Percentiles rank a stretch among this genome's conserved stretches.
phyloP scores from a whole-genome alignment of 768 basidiomycete genomes.

The Leucocoprinus leucothites region DNA sequence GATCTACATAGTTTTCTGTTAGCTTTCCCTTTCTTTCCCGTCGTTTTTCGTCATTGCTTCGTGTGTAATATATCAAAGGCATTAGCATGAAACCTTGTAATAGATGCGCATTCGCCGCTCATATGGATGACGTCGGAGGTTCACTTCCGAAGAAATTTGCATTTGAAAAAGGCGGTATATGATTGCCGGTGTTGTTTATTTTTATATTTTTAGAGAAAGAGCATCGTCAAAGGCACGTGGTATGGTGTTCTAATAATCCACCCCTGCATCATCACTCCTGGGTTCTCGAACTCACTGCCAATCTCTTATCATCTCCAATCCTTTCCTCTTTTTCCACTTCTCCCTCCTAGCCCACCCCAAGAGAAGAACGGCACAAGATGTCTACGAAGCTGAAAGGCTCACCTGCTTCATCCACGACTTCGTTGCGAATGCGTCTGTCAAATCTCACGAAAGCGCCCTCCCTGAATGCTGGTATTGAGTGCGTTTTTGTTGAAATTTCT shows the following conservation, averaged over 20 bases:
- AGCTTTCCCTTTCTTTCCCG: neutral
- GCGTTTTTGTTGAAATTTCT: slow-evolving; percentile 23
- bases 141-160: neutral
- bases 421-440: slow-evolving; percentile 61
- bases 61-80: slow-evolving; percentile 10
- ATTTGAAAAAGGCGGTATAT: neutral
- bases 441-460: slow-evolving; percentile 56
- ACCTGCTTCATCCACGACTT: slow-evolving; percentile 56
- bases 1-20: neutral
- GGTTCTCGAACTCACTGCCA: neutral
- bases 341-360: neutral
- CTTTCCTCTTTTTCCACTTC: neutral
- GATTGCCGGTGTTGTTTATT: neutral
- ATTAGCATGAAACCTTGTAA: slow-evolving; percentile 1
- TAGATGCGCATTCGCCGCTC: neutral
- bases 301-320: neutral
- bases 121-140: neutral
- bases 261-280: neutral
- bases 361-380: neutral
- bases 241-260: neutral
- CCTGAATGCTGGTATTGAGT: slow-evolving; percentile 76
- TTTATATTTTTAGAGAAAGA: no score
- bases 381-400: slow-evolving; percentile 18
- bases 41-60: slow-evolving; percentile 1
- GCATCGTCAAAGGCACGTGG: slow-evolving; percentile 1